Base-by-base conservation (phyloP, 1,284 basidiomycete species). In the Fomitopsis schrenkii region DNA sequence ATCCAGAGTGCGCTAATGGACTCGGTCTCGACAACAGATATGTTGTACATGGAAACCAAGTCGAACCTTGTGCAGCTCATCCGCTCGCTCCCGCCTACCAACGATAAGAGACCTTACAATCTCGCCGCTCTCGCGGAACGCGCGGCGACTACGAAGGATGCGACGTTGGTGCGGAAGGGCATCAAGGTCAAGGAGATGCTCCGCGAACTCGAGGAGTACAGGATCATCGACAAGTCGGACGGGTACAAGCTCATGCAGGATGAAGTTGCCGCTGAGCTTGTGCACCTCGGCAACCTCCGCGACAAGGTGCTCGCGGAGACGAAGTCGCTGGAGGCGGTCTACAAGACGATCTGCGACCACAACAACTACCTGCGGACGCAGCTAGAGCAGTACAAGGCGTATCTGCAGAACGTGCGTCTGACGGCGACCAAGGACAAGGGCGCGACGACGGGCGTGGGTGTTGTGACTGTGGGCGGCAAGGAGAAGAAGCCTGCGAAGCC, bases 151-250 rank as follows among this genome's bases (percentile, higher is more conserved):
- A 95, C 96, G 58, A 98, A 98, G 76, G 97, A 99, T 73, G 93
- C 94, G 12, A 91, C 90, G 40, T 85, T 99, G 38, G 97, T 98
- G 19, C 87, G 96, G 48, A 95, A 92, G 72, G 97, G 97, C 36
- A 97, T 99, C 85, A 99, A 99, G 75, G 97, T 98, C 67, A 97
- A 98, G 80, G 95, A 98, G 80, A 96, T 99, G 92, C 81, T 99
- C 35, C 86, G 95, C 59, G 97, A 99, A 76, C 82, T 99, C 53
- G 96, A 98, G 75, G 92, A 96, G 73, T 84, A 91, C 58, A 91
- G 91, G 71, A 84, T 98, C 53, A 87, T 98, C 36, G 95, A 98
- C 63, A 80, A 82, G 26, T 63, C 77, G 48, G 96, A 98, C 72
- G 90, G 90, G 19, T 97, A 91, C 80, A 92, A 87, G 74, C 85